Percentiles rank a stretch among this genome's conserved stretches.
phyloP scores from a whole-genome alignment of 805 yeast genomes.

The Wickerhamomyces alni region DNA sequence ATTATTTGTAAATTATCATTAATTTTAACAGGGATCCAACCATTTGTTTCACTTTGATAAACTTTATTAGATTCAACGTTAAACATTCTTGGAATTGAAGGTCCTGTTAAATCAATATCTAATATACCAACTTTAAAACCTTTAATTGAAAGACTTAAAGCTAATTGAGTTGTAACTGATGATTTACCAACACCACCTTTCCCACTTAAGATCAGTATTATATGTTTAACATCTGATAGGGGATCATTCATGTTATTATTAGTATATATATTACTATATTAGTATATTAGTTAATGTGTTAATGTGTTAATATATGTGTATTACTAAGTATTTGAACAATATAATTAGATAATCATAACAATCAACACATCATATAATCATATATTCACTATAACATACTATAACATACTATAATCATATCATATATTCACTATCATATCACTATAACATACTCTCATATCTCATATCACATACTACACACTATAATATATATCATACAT shows the following conservation, averaged over 20 bases:
- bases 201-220: slow-evolving; percentile 74
- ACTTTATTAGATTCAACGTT: slow-evolving; percentile 79
- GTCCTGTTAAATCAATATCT: slow-evolving; percentile 95
- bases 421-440: too few species aligned
- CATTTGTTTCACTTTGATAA: slow-evolving; percentile 62
- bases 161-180: slow-evolving; percentile 90
- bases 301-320: too few species aligned
- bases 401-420: too few species aligned
- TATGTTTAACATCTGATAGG: slow-evolving; percentile 57
- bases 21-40: slow-evolving; percentile 84
- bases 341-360: too few species aligned
- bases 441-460: too few species aligned
- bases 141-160: slow-evolving; percentile 64
- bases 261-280: too few species aligned
- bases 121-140: slow-evolving; percentile 88
- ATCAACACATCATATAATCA: too few species aligned
- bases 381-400: too few species aligned
- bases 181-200: slow-evolving; percentile 79
- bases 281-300: too few species aligned
- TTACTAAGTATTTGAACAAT: too few species aligned
- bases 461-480: too few species aligned
- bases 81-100: slow-evolving; percentile 94
- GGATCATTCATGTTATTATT: slow-evolving; percentile 10
- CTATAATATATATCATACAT: too few species aligned
- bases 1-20: slow-evolving; percentile 43